Evolutionary conservation across 208 protist species (phyloP).

Genomic region (Wallacemonas collosoma): DNA sequence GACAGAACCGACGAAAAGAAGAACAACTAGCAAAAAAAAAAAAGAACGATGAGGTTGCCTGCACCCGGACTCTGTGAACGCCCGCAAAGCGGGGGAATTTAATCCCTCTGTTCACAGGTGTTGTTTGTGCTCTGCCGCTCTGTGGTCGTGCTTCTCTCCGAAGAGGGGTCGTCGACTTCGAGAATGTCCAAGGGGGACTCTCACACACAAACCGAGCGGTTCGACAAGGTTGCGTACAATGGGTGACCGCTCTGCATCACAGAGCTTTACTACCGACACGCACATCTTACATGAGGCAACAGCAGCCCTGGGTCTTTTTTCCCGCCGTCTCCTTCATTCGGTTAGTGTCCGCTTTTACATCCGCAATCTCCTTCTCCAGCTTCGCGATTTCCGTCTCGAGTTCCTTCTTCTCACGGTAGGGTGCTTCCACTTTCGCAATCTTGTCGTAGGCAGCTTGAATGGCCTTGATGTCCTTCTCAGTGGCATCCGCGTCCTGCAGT

Average conservation of each 20-base stretch:
- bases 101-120: too few relatives aligned
- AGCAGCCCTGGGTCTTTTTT: slow-evolving; percentile 54
- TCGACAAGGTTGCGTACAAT: too few relatives aligned
- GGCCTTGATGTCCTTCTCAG: slow-evolving; percentile 21
- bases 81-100: too few relatives aligned
- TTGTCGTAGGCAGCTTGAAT: slow-evolving; percentile 56
- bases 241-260: too few relatives aligned
- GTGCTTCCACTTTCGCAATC: slow-evolving; percentile 32
- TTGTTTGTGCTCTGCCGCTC: too few relatives aligned
- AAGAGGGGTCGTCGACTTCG: too few relatives aligned
- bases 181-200: too few relatives aligned
- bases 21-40: slow-evolving; percentile 3
- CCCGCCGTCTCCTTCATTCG: slow-evolving; percentile 51
- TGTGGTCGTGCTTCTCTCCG: too few relatives aligned
- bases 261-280: too few relatives aligned
- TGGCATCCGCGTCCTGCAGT: slow-evolving; percentile 22
- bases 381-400: slow-evolving; percentile 46
- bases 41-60: neutral
- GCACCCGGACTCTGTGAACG: neutral
- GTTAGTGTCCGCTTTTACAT: slow-evolving; percentile 46
- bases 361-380: slow-evolving; percentile 66
- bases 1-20: neutral
- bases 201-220: too few relatives aligned
- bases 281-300: slow-evolving; percentile 56
- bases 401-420: slow-evolving; percentile 42